These are phyloP conservation scores for Penicillium palitans DNA, from an alignment of 2,329 filamentous ascomycete species.

Conservation along the genomic window DNA sequence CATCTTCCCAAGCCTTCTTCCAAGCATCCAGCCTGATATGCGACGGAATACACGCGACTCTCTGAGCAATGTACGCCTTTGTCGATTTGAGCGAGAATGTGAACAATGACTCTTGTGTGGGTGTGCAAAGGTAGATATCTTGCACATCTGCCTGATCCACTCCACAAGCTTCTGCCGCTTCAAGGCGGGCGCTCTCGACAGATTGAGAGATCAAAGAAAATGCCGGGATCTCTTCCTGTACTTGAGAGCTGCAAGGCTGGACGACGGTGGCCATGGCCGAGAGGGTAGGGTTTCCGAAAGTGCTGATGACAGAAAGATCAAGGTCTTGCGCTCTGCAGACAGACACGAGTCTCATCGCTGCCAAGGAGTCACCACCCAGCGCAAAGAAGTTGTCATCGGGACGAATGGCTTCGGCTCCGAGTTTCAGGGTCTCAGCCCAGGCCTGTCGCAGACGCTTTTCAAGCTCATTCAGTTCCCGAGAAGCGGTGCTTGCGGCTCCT, in stretches of 20 bases:
- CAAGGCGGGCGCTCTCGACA: constrained; percentile 34
- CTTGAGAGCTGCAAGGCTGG: constrained; percentile 28
- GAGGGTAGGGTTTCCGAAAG: constrained; percentile 38
- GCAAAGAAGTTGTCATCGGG: constrained; percentile 41
- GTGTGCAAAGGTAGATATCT: constrained; percentile 46
- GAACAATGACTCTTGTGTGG: constrained; percentile 46
- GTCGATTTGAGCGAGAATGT: constrained; percentile 48
- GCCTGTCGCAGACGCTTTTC: constrained; percentile 35
- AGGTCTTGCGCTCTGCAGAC: constrained; percentile 32
- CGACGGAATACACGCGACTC: constrained; percentile 40
- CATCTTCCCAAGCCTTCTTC: constrained; percentile 48
- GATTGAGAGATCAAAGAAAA: constrained; percentile 38
- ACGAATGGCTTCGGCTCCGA: constrained; percentile 37
- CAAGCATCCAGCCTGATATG: constrained; percentile 40
- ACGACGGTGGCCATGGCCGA: constrained; percentile 46
- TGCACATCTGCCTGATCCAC: constrained; percentile 31
- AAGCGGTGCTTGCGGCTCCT: constrained; percentile 11
- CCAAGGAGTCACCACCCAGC: constrained; percentile 38
- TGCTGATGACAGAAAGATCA: constrained; percentile 38
- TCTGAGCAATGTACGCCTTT: constrained; percentile 49
- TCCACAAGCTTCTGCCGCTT: constrained; percentile 41
- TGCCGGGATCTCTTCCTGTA: constrained; percentile 26
- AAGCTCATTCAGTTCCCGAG: constrained; percentile 32
- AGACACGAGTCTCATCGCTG: constrained; percentile 39
- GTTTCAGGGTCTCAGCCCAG: constrained; percentile 37